Base-by-base conservation (phyloP, 2,329 filamentous ascomycete species). In the Stromatinia cepivora region DNA sequence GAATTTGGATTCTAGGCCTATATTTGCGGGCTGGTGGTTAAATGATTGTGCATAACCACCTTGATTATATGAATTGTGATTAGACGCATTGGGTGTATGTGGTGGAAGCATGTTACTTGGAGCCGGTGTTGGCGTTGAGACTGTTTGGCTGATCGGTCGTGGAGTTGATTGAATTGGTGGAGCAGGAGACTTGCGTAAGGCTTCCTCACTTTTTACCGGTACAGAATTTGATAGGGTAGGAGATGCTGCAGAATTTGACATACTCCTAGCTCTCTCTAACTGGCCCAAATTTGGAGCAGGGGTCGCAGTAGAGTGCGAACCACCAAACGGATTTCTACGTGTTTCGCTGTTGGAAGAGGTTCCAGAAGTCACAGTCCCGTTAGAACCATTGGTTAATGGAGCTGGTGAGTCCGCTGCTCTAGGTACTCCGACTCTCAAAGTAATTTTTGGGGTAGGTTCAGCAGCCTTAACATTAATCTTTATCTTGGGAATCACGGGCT, bases 401-500 rank as follows among this genome's bases (percentile, higher is more conserved):
- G 86, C 74, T 15, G 80, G 86, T 36, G 86, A 87, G 53, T 82
- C 84, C 31, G 81, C 83, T 69, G 82, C 83, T 65, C 83, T 63
- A 28, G 46, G 46, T 28, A 50, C 61, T 74, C 87, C 88, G 67
- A 93, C 86, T 72, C 89, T 90, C 62, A 93, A 86, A 28, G 89
- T 94, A 69, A 94, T 88, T 78, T 88, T 91, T 78, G 88, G 89
- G 11, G 83, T 79, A 36, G 77, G 70, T 76, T 78, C 78, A 70
- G 81, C 83, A 76, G 93, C 85, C 79, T 92, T 94, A 69, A 97
- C 84, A 80, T 93, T 96, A 75, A 69, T 65, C 10, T 68, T 68
- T 42, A 96, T 91, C 77, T 92, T 93, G 48, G 91, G 87, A 75
- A 90, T 87, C 1, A 86, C 82, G 20, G 92, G 90, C 79, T 95